These are phyloP conservation scores for Microcyclospora pomicola DNA, from an alignment of 2,329 filamentous ascomycete genomes.

Conservation along the genomic window DNA sequence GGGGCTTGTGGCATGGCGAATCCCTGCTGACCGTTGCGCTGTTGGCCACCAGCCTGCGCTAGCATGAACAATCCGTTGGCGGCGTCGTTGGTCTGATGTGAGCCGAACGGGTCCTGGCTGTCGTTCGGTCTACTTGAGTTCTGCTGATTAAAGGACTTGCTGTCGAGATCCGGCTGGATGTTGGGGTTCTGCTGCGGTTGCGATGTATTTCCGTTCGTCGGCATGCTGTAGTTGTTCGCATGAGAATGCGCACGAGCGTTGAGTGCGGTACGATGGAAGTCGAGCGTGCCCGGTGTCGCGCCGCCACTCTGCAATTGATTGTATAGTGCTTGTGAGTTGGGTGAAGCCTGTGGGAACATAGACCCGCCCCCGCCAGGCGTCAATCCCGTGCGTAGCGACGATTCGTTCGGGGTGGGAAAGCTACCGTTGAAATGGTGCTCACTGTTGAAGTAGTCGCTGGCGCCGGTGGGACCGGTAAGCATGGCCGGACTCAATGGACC, in stretches of 20 bases:
- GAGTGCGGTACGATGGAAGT: conserved; percentile 89
- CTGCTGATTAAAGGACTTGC: conserved; percentile 40
- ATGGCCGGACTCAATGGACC: conserved; percentile 94
- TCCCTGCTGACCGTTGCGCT: conserved; percentile 39
- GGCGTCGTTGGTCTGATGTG: conserved; percentile 82
- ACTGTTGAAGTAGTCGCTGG: conserved; percentile 63
- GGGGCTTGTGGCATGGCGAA: conserved; percentile 32
- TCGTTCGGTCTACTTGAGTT: conserved; percentile 22
- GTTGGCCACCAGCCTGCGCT: conserved; percentile 50
- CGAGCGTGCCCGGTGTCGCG: conserved; percentile 77
- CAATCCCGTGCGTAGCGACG: conserved; percentile 75
- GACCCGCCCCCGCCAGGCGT: conserved; percentile 91
- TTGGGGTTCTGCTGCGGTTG: conserved; percentile 29
- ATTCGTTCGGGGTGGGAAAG: conserved; percentile 94
- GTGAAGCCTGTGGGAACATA: conserved; percentile 89
- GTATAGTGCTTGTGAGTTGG: conserved; percentile 72
- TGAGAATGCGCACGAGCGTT: conserved; percentile 55
- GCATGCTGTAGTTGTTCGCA: conserved; percentile 24
- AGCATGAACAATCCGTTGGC: conserved; percentile 90
- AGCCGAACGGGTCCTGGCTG: conserved; percentile 55
- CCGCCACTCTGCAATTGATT: conserved; percentile 65
- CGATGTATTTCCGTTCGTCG: conserved; percentile 28
- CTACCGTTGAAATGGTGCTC: conserved; percentile 68
- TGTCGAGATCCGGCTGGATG: conserved; percentile 25
- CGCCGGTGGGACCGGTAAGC: conserved; percentile 64